Conservation (phyloP, 2,329 filamentous ascomycete genomes). For the Aureobasidium sp. region DNA sequence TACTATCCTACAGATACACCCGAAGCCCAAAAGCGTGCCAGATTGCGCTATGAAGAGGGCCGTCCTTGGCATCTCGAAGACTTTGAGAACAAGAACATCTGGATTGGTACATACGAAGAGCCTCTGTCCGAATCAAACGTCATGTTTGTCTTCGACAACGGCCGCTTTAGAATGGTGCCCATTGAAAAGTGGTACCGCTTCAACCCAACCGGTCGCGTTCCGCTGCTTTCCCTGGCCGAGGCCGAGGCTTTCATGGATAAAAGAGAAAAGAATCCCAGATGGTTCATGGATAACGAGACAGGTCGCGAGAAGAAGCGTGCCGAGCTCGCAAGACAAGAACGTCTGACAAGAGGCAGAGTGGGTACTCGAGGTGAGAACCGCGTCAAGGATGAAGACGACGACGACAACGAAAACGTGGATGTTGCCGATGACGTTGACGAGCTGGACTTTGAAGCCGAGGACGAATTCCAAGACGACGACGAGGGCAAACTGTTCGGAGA, state of each 20-base stretch:
- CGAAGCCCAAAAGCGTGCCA: constrained; percentile 58
- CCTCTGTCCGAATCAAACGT: constrained; percentile 74
- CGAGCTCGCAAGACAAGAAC: constrained; percentile 28
- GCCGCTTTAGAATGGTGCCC: constrained; percentile 73
- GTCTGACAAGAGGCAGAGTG: constrained; percentile 49
- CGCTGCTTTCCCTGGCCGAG: constrained; percentile 71
- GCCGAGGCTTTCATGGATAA: constrained; percentile 76
- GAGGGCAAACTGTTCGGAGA: constrained; percentile 73
- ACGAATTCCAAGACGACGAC: constrained; percentile 79
- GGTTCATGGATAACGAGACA: constrained; percentile 58
- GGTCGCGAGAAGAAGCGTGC: constrained; percentile 17
- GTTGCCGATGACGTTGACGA: constrained; percentile 52
- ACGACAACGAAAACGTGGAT: constrained; percentile 35
- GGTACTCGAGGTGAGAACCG: constrained; percentile 19
- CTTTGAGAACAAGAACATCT: constrained; percentile 88
- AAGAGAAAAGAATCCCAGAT: constrained; percentile 66
- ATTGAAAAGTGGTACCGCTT: constrained; percentile 95
- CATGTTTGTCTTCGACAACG: constrained; percentile 63
- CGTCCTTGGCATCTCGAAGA: constrained; percentile 96
- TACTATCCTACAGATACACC: constrained; percentile 69
- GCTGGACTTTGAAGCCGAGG: constrained; percentile 57
- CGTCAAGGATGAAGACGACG: constrained; percentile 33
- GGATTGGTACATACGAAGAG: constrained; percentile 85
- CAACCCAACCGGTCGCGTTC: constrained; percentile 52
- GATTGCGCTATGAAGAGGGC: constrained; percentile 80